Evolutionary conservation across 1,284 basidiomycete species (phyloP).

Genomic region (Ustilago xerochloae): DNA sequence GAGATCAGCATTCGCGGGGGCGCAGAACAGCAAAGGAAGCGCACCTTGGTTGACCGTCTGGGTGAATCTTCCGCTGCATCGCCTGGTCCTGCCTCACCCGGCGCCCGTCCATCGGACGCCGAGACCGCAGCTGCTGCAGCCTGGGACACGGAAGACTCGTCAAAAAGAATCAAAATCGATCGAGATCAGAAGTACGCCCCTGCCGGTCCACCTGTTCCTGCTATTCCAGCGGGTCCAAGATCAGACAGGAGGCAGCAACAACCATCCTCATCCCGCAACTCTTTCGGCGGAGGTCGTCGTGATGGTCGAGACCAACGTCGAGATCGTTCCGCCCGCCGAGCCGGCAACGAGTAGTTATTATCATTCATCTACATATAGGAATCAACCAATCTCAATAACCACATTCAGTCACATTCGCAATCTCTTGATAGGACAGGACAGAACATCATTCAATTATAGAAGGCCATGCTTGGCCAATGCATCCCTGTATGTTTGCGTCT

Average conservation of each 20-base stretch:
- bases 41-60: slow-evolving; percentile 36
- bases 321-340: slow-evolving; percentile 30
- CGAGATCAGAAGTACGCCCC: slow-evolving; percentile 30
- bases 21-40: slow-evolving; percentile 29
- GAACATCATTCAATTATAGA: slow-evolving; percentile 3
- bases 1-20: slow-evolving; percentile 30
- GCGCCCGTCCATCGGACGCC: neutral
- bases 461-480: slow-evolving; percentile 36
- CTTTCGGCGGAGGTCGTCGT: slow-evolving; percentile 15
- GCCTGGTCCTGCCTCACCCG: slow-evolving; percentile 13
- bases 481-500: slow-evolving; percentile 18
- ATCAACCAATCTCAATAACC: neutral
- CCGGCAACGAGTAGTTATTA: slow-evolving; percentile 21
- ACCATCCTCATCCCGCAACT: slow-evolving; percentile 5
- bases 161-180: slow-evolving; percentile 36
- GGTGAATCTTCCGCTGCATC: slow-evolving; percentile 11
- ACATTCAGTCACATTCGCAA: neutral
- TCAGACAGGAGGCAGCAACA: slow-evolving; percentile 18
- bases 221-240: slow-evolving; percentile 14
- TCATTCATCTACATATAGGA: neutral
- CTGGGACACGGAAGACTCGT: slow-evolving; percentile 17
- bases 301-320: slow-evolving; percentile 26
- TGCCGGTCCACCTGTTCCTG: slow-evolving; percentile 11
- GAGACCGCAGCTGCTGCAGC: slow-evolving; percentile 1
- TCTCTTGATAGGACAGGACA: neutral